phyloP scores from a whole-genome alignment of 1,284 basidiomycete species.

The Earliella scabrosa region DNA sequence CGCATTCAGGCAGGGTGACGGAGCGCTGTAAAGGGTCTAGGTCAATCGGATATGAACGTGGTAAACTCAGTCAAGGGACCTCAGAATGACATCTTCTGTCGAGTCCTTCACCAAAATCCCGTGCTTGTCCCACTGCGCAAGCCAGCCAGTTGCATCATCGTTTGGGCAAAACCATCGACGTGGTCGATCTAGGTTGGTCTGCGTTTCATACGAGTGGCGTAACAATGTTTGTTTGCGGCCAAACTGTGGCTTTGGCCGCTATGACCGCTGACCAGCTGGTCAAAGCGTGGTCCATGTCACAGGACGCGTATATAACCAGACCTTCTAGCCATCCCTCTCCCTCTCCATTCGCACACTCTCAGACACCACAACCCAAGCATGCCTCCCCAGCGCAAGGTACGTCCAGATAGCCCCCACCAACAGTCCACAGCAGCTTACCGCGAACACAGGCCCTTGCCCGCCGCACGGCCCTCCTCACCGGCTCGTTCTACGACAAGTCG shows the following conservation, averaged over 20 bases:
- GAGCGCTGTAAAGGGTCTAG: too few relatives aligned
- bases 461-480: conserved; percentile 14
- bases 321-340: background rate
- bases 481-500: conserved; percentile 22
- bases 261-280: background rate
- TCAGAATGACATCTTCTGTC: background rate
- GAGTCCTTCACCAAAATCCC: background rate
- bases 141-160: background rate
- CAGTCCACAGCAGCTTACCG: background rate
- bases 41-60: background rate
- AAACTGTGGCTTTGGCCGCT: background rate
- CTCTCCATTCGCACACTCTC: background rate
- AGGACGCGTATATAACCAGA: background rate
- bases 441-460: background rate
- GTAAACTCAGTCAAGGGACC: background rate
- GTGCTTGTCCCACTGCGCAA: too few relatives aligned
- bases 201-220: background rate
- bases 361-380: background rate
- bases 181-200: too few relatives aligned
- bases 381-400: conserved; percentile 23
- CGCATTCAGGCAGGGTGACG: too few relatives aligned
- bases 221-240: conserved; percentile 1
- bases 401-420: background rate
- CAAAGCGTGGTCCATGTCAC: background rate
- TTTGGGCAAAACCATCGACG: too few relatives aligned